These are phyloP conservation scores for Fusarium sterilihyphosum DNA, from an alignment of 2,329 filamentous ascomycete species.

Conservation along the genomic window DNA sequence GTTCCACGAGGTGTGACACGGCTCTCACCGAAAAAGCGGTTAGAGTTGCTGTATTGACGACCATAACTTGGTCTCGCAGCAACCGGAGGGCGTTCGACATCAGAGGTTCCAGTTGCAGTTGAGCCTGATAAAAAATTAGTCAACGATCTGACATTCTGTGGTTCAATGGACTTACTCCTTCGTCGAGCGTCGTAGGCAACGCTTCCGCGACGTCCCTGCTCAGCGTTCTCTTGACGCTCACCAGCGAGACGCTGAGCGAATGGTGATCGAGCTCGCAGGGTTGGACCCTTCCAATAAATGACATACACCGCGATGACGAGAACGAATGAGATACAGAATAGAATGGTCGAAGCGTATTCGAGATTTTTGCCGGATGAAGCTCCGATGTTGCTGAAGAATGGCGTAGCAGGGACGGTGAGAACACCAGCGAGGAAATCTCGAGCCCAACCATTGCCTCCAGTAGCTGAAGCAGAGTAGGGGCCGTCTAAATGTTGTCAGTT, in stretches of 20 bases:
- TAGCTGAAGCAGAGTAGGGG: conserved; percentile 77
- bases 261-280: conserved; percentile 67
- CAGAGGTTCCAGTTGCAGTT: conserved; percentile 12
- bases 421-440: conserved; percentile 79
- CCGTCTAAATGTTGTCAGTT: conserved; percentile 51
- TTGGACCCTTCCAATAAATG: conserved; percentile 73
- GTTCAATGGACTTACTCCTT: conserved; percentile 39
- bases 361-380: conserved; percentile 59
- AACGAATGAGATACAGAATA: conserved; percentile 69
- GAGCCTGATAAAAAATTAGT: conserved; percentile 35
- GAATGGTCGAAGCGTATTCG: conserved; percentile 70
- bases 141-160: accelerated
- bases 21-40: conserved; percentile 55
- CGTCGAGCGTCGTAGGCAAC: conserved; percentile 38
- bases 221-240: conserved; percentile 46
- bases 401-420: conserved; percentile 73
- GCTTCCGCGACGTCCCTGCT: conserved; percentile 46
- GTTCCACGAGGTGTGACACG: conserved; percentile 52
- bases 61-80: conserved; percentile 27
- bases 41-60: conserved; percentile 51
- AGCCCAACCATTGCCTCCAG: conserved; percentile 79
- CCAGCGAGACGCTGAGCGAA: conserved; percentile 72
- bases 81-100: conserved; percentile 23
- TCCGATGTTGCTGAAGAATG: conserved; percentile 69
- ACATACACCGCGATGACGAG: conserved; percentile 72